Base-by-base conservation (phyloP, 2,329 filamentous ascomycete genomes). In the Trichothecium roseum region DNA sequence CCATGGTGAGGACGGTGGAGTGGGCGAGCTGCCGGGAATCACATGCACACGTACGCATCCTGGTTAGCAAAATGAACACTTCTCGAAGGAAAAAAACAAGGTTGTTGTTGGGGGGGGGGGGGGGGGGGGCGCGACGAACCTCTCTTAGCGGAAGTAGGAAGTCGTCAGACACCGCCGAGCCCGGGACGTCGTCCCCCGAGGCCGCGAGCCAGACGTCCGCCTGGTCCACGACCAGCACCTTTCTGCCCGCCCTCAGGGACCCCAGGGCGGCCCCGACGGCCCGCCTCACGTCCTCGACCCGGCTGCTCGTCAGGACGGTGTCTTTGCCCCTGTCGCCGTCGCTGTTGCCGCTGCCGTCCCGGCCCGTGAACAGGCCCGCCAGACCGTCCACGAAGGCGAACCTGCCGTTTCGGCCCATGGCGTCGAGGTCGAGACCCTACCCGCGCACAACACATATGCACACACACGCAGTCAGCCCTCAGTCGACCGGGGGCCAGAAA, bases 311-410 rank as follows among this genome's bases (percentile, higher is more conserved):
- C 10, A 71, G 38, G 2, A 51, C 30, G 18, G 40, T 30, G 4
- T 26, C 6, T 17, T 41, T 30, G 4, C 28, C 42, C 18, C 46
- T 45, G 28, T 26, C 6, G 18, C 42, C 30, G 4, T 32, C 42
- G 18, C 46, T 45, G 28, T 39, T 45, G 12, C 39, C 37, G 20
- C 27, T 8, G 15, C 29, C 14, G 17, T 32, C 39, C 2, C 33
- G 34, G 4, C 45, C 44, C 2, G 44, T 36, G 30, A 74, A 81
- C 18, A 84, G 51, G 18, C 66, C 66, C 15, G 68, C 72, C 39
- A 91, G 61, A 15, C 84, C 84, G 56, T 94, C 86, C 22, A 94
- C 68, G 46, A 86, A 89, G 30, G 64, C 60, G 47, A 94, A 81
- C 35, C 68, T 70, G 22, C 71, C 71, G 41, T 72, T 69, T 26